Evolutionary conservation across 2,329 filamentous ascomycete genomes (phyloP).

Genomic region (Fusarium tanahbumbuense): DNA sequence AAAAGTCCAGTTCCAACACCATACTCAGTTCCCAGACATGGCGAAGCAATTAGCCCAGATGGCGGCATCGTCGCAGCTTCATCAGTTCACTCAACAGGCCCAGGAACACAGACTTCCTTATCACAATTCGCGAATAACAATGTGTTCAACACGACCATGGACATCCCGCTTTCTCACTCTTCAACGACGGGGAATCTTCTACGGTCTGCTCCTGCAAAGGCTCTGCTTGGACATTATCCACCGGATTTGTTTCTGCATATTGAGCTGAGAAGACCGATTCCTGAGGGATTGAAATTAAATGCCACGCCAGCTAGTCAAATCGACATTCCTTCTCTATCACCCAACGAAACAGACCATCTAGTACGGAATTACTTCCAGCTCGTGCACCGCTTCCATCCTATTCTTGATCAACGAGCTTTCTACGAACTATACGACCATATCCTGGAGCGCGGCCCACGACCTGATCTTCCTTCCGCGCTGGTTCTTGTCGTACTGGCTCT

Average conservation of each 20-base stretch:
- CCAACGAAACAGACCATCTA: conserved; percentile 22
- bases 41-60: conserved; percentile 22
- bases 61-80: conserved; percentile 11
- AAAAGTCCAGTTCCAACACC: conserved; percentile 18
- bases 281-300: conserved; percentile 15
- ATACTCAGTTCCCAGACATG: conserved; percentile 9
- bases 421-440: conserved; percentile 12
- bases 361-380: conserved; percentile 30
- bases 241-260: conserved; percentile 36
- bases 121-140: conserved; percentile 38
- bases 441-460: background rate
- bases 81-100: conserved; percentile 24
- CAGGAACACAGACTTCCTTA: conserved; percentile 17
- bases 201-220: conserved; percentile 28
- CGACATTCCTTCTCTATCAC: conserved; percentile 6
- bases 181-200: conserved; percentile 32
- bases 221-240: conserved; percentile 26
- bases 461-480: conserved; percentile 28
- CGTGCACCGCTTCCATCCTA: conserved; percentile 34
- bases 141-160: conserved; percentile 40
- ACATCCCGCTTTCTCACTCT: conserved; percentile 36
- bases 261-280: conserved; percentile 26
- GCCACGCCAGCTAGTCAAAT: conserved; percentile 26
- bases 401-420: conserved; percentile 28
- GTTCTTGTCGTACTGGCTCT: conserved; percentile 27